phyloP scores from a whole-genome alignment of 2,329 filamentous ascomycete genomes.

The Zalaria obscura region DNA sequence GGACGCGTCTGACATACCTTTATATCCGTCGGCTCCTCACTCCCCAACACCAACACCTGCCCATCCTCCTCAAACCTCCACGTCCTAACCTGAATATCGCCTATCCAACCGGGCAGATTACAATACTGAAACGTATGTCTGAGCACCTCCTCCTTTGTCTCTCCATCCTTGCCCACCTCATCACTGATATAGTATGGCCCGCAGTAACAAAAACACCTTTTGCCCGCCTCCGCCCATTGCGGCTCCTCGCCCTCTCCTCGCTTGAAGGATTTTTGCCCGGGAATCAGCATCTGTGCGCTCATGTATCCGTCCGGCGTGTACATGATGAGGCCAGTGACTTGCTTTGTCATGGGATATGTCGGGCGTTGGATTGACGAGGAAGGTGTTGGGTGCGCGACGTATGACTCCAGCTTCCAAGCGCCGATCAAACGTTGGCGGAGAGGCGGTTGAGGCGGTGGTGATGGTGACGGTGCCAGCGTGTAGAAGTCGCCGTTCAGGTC shows the following conservation, averaged over 20 bases:
- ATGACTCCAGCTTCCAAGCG: slow-evolving; percentile 23
- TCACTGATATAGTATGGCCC: slow-evolving; percentile 24
- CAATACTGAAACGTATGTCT: slow-evolving; percentile 23
- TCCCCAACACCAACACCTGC: slow-evolving; percentile 22
- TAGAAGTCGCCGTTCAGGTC: slow-evolving; percentile 19
- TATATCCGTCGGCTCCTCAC: slow-evolving; percentile 22
- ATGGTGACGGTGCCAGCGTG: slow-evolving; percentile 12
- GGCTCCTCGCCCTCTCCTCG: slow-evolving; percentile 21
- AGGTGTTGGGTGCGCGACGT: slow-evolving; percentile 22
- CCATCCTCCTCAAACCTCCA: slow-evolving; percentile 23
- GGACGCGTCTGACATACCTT: slow-evolving; percentile 12
- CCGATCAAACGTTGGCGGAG: slow-evolving; percentile 19
- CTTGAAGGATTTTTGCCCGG: slow-evolving; percentile 19
- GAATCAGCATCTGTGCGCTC: slow-evolving; percentile 17
- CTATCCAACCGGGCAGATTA: slow-evolving; percentile 23
- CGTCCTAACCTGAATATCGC: slow-evolving; percentile 21
- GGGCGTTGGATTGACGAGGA: slow-evolving; percentile 16
- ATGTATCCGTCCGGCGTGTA: slow-evolving; percentile 20
- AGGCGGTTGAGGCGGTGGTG: slow-evolving; percentile 14
- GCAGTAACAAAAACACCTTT: slow-evolving; percentile 21
- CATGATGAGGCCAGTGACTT: slow-evolving; percentile 17
- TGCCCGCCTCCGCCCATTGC: slow-evolving; percentile 24
- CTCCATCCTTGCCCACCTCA: slow-evolving; percentile 10
- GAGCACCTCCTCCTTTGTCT: slow-evolving; percentile 18
- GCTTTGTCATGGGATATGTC: slow-evolving; percentile 17